Evolutionary conservation across 2,329 filamentous ascomycete species (phyloP).

Genomic region (Bimuria novae-zelandiae): DNA sequence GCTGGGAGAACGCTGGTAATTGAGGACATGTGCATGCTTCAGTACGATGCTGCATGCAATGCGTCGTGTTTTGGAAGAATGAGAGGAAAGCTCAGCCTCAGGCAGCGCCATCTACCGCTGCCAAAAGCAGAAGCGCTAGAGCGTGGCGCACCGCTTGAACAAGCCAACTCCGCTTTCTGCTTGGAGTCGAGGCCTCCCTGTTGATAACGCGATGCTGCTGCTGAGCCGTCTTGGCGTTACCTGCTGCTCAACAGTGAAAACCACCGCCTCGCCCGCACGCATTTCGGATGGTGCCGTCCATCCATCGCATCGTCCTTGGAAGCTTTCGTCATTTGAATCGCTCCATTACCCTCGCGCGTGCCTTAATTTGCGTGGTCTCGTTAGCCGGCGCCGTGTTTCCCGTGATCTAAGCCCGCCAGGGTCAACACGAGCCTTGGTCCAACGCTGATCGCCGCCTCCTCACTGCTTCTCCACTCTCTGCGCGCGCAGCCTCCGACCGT

Average conservation of each 20-base stretch:
- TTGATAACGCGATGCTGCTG: background rate
- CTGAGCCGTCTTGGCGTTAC: background rate
- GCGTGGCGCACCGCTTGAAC: constrained; percentile 3
- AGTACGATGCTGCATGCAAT: background rate
- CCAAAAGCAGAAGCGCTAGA: constrained; percentile 19
- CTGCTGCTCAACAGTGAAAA: background rate
- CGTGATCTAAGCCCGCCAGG: background rate
- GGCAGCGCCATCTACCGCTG: constrained; percentile 11
- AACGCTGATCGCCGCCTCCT: constrained; percentile 4
- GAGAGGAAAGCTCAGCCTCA: background rate
- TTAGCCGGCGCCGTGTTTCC: background rate
- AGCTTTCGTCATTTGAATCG: background rate
- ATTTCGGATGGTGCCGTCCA: background rate
- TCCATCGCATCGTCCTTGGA: background rate
- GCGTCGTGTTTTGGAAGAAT: background rate
- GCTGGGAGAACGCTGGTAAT: background rate
- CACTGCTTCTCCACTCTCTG: constrained; percentile 6
- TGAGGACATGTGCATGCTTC: background rate
- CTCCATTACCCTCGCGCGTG: background rate
- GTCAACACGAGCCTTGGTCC: background rate
- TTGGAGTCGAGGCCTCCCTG: constrained; percentile 4
- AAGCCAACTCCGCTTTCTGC: constrained; percentile 21
- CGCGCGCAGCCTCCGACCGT: background rate
- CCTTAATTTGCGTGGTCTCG: constrained; percentile 1
- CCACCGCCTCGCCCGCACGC: background rate